Percentiles rank a stretch among this genome's conserved stretches.
These are phyloP conservation scores for Auriscalpium orientale DNA, from an alignment of 768 basidiomycete species.

Conservation along the genomic window DNA sequence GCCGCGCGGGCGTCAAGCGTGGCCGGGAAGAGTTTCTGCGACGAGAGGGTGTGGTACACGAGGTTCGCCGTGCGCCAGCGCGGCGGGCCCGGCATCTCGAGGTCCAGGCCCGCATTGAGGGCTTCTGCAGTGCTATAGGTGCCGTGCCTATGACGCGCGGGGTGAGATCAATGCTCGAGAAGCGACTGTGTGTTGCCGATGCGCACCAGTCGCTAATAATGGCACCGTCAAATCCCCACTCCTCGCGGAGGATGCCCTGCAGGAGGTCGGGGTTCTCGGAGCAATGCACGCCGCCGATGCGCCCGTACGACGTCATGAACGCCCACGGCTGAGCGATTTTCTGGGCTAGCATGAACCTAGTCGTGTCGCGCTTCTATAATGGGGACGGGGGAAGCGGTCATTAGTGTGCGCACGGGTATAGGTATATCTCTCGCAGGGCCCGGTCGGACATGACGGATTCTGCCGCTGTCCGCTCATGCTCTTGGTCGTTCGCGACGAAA, in stretches of 20 bases:
- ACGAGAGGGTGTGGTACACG: conserved; percentile 31
- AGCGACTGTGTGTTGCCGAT: not conserved
- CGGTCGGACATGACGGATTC: conserved; percentile 59
- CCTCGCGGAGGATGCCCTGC: conserved; percentile 35
- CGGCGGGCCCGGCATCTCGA: conserved; percentile 41
- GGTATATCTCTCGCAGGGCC: conserved; percentile 64
- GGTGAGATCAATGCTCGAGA: not conserved
- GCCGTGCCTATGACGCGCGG: conserved; percentile 26
- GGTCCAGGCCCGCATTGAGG: conserved; percentile 40
- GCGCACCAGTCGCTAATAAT: conserved; percentile 42
- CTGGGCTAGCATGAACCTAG: conserved; percentile 65
- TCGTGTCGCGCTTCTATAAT: not conserved
- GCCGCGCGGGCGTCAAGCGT: conserved; percentile 45
- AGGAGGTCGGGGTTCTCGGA: conserved; percentile 36
- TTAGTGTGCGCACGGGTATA: conserved; percentile 46
- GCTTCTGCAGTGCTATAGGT: conserved; percentile 34
- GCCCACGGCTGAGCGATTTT: conserved; percentile 53
- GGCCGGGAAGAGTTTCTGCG: conserved; percentile 41
- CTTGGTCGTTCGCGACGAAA: conserved; percentile 68
- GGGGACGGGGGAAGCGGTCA: not conserved
- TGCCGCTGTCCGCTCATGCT: conserved; percentile 59
- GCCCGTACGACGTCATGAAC: conserved; percentile 57
- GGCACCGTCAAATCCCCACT: conserved; percentile 42
- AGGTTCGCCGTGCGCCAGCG: conserved; percentile 32
- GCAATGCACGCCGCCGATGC: conserved; percentile 35